These are phyloP conservation scores for Phialophora macrospora DNA, from an alignment of 2,329 filamentous ascomycete species.

Conservation along the genomic window DNA sequence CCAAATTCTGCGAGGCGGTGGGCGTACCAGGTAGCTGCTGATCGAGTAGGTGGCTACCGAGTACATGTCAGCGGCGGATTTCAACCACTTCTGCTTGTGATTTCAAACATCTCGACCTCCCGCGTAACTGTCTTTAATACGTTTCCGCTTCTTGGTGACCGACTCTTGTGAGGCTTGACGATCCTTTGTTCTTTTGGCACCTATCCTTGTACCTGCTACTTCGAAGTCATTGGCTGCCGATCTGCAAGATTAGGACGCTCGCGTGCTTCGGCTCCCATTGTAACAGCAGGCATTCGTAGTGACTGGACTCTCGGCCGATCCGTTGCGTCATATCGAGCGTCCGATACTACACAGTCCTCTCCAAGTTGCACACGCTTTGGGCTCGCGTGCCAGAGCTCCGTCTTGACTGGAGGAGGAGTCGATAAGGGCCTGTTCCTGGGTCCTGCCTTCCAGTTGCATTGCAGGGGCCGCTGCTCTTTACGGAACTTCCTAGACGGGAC, in stretches of 20 bases:
- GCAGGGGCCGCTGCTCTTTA: background rate
- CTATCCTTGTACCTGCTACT: background rate
- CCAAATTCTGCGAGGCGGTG: background rate
- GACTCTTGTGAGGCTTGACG: background rate
- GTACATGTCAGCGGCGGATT: background rate
- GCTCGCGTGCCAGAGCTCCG: slow-evolving; percentile 1
- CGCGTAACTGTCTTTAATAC: background rate
- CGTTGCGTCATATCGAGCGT: slow-evolving; percentile 6
- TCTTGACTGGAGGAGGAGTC: background rate
- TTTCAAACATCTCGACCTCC: background rate
- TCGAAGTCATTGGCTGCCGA: background rate
- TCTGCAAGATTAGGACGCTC: slow-evolving; percentile 1
- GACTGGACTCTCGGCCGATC: background rate
- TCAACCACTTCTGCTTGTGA: background rate
- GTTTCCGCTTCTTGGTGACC: background rate
- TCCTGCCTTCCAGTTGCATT: slow-evolving; percentile 9
- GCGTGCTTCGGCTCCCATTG: background rate
- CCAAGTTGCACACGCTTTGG: background rate
- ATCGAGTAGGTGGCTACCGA: background rate
- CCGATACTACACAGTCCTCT: background rate
- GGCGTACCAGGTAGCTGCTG: background rate
- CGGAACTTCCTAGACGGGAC: slow-evolving; percentile 6
- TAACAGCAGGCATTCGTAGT: background rate
- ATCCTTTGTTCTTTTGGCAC: background rate
- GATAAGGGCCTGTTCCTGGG: background rate